These are phyloP conservation scores for Peronosclerospora sorghi DNA, from an alignment of 352 stramenopile species.

Conservation along the genomic window DNA sequence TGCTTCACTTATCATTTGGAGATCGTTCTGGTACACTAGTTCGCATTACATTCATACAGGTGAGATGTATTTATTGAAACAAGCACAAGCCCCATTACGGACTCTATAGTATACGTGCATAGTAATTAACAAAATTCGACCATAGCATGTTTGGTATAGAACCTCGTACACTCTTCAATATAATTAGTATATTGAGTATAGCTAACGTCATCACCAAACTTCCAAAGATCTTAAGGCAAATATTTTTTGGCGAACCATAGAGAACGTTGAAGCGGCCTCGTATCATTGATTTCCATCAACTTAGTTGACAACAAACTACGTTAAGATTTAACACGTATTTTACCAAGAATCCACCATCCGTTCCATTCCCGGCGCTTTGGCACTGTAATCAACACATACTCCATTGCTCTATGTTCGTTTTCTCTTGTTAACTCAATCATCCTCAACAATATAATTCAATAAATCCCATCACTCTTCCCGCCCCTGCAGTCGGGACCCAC, in stretches of 20 bases:
- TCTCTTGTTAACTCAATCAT: too few species aligned
- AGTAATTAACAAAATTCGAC: too few species aligned
- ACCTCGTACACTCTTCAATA: too few species aligned
- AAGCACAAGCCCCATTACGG: too few species aligned
- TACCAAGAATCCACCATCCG: slow-evolving; percentile 22
- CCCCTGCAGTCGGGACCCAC: too few species aligned
- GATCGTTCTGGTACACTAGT: slow-evolving; percentile 3
- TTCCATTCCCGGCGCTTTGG: slow-evolving; percentile 15
- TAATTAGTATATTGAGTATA: too few species aligned
- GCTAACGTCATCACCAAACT: slow-evolving; percentile 23
- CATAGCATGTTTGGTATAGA: too few species aligned
- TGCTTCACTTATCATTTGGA: not conserved
- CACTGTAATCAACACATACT: too few species aligned
- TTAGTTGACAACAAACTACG: slow-evolving; percentile 19
- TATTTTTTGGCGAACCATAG: slow-evolving; percentile 20
- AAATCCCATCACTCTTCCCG: too few species aligned
- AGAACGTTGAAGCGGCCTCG: slow-evolving; percentile 18
- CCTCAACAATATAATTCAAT: too few species aligned
- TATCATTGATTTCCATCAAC: slow-evolving; percentile 23
- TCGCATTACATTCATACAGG: not conserved
- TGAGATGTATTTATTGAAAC: not conserved
- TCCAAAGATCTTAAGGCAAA: slow-evolving; percentile 6
- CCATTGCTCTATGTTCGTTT: too few species aligned
- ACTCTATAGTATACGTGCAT: slow-evolving; percentile 8
- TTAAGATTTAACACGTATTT: slow-evolving; percentile 18